A percentile compares a stretch with the other conserved stretches of the same genome.
These are phyloP conservation scores for Tricharina praecox DNA, from an alignment of 495 filamentous ascomycete species.

Conservation along the genomic window DNA sequence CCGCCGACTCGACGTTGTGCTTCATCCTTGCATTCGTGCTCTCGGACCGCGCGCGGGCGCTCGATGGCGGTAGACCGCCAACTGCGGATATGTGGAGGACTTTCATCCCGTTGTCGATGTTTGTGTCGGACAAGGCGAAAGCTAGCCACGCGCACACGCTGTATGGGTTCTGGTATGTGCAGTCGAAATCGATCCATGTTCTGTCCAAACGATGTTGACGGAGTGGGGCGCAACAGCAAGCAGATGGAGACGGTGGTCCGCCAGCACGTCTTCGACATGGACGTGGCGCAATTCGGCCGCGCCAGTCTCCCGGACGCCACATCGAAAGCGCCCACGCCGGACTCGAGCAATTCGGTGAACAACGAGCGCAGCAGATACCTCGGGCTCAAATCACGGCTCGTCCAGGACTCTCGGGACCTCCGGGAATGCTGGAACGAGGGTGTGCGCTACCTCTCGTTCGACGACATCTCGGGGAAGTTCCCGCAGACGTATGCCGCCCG, in stretches of 20 bases:
- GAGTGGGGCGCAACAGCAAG: slow-evolving; percentile 13
- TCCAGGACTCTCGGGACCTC: slow-evolving; percentile 15
- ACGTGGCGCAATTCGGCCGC: slow-evolving; percentile 15
- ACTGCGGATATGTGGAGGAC: slow-evolving; percentile 22
- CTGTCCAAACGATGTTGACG: background rate
- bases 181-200: background rate
- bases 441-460: slow-evolving; percentile 17
- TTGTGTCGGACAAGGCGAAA: slow-evolving; percentile 20
- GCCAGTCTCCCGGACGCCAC: slow-evolving; percentile 16
- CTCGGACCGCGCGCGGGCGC: slow-evolving; percentile 16
- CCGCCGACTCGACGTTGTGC: slow-evolving; percentile 21
- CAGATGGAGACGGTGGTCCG: slow-evolving; percentile 24
- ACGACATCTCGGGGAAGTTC: slow-evolving; percentile 18
- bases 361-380: slow-evolving; percentile 16
- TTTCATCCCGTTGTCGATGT: slow-evolving; percentile 22
- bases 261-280: slow-evolving; percentile 24
- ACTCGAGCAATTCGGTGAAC: slow-evolving; percentile 12
- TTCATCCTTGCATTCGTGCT: slow-evolving; percentile 25
- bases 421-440: slow-evolving; percentile 22
- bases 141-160: background rate
- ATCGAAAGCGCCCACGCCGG: slow-evolving; percentile 24
- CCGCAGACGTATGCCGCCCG: slow-evolving; percentile 15
- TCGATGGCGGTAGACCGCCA: slow-evolving; percentile 13
- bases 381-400: slow-evolving; percentile 14
- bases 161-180: slow-evolving; percentile 2